Base-by-base conservation (phyloP, 2,329 filamentous ascomycete genomes). In the Fusarium newnesense region DNA sequence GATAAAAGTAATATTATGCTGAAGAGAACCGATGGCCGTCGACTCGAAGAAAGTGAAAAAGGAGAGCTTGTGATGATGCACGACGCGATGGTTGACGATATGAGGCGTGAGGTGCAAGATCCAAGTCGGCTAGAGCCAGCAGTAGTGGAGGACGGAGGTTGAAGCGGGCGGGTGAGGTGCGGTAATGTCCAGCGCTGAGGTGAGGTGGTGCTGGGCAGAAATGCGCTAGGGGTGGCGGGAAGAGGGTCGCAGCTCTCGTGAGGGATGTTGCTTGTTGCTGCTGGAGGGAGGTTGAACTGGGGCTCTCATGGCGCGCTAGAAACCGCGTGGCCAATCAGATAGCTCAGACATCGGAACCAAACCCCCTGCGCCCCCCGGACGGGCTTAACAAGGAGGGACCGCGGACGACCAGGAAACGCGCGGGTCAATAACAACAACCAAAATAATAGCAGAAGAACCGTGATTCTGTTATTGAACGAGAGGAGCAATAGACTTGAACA, bases 361-460 rank as follows among this genome's bases (percentile, higher is more conserved):
- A 53, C 65, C 65, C 65, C 59, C 65, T 72, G 75, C 69, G 44
- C 63, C 60, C 65, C 63, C 59, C 60, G 21, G 58, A 60, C 37
- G 40, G 68, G 52, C 53, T 60, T 54, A 59, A 57, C 69, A 74
- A 69, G 71, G 72, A 68, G 67, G 57, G 59, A 68, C 67, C 76
- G 70, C 65, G 72, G 75, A 75, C 76, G 75, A 64, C 75, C 75
- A 77, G 76, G 75, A 78, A 77, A 77, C 76, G 76, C 76, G 75
- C 73, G 69, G 73, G 72, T 75, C 76, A 78, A 78, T 68, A 78
- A 78, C 67, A 77, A 77, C 76, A 77, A 77, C 74, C 71, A 77
- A 71, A 75, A 74, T 77, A 75, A 75, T 67, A 69, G 64, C 59
- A 64, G 52, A 39, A 60, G 59, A 44, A 63, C 36, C 67, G 72